Evolutionary conservation across 2,329 filamentous ascomycete genomes (phyloP), one percentile per base, ranked within the genome.

Genomic region (Diatrype stigma): DNA sequence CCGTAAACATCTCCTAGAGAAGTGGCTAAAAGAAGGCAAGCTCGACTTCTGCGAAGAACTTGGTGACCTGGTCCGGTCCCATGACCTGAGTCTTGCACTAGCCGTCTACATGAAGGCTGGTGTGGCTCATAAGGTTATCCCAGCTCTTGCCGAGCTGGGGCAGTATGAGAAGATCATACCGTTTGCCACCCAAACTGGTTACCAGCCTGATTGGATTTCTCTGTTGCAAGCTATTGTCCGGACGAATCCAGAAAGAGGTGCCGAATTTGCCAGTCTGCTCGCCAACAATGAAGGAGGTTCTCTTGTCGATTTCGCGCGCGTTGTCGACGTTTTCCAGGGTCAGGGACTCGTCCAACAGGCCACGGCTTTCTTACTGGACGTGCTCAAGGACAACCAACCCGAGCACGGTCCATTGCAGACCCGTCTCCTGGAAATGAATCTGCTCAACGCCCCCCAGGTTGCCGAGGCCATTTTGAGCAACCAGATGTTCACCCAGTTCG

Each of bases 301-400:
- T 22, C 76, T 96, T 52, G 86, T 99, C 59, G 94, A 97, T 62
- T 84, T 97, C 51, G 90, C 96, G 67, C 90, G 93, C 45, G 92
- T 96, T 22, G 90, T 96, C 46, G 94, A 99, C 69, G 91, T 99
- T 53, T 99, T 99, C 85, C 88, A 96, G 72, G 92, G 92, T 10
- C 94, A 99, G 71, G 92, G 91, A 64, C 94, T 97, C 91, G 83
- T 97, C 46, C 95, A 97, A 69, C 91, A 96, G 71, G 93, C 93
- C 7, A 99, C 95, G 2, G 92, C 93, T n/a, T 99, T 99, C 81
- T 75, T 99, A 47, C 82, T 99, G 23, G 94, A 99, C 72, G 93
- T 92, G 2, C 81, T 99, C 32, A 94, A 96, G 70, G 90, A 94
- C 60, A 96, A 99, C 75, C 87, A 86, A 63, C 91, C 91, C 1